Evolutionary conservation across 495 filamentous ascomycete genomes (phyloP), one percentile per base, ranked within the genome.

Genomic region (Neurospora sp.): DNA sequence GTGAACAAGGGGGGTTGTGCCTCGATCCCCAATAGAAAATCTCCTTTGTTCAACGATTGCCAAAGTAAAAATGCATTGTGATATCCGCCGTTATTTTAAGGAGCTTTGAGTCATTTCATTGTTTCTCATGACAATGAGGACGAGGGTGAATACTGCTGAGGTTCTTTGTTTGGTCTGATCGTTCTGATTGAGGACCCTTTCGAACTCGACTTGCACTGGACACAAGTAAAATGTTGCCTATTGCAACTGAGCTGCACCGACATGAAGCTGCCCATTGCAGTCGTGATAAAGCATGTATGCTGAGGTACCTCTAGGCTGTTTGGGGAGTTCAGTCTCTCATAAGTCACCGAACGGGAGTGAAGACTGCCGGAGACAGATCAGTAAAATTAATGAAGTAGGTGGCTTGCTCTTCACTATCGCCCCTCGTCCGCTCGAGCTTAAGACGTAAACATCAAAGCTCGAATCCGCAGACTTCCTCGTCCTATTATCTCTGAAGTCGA

Each of bases 61-160:
- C 42, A 7, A 20, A 20, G 8, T 18, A 20, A 45, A 18, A 45
- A 45, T 45, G 18, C 18, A 45, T 45, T 45, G 42, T 45, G 42
- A 9, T 20, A 0, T 45, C 16, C 0, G 3, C 2, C 14, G 1
- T 42, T 6, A 16, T 41, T 45, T 3, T 18, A 45, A 20, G 0
- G 18, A 44, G 3, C 4, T 8, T 45, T 2, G 7, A 6, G 7
- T n/a, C 42, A 9, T 20, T n/a, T 45, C 41, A 18, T 18, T 45
- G 16, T 20, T 9, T 45, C 4, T 20, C 18, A 0, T 0, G 18
- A 45, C 42, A 45, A 45, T 45, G 42, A 45, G 42, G 6, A 3
- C 6, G 6, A 45, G 0, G 42, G 1, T 0, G 18, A 1, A 20
- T 3, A 3, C 18, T 45, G 0, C 0, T 3, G 5, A 0, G 1